Evolutionary conservation across 495 filamentous ascomycete species (phyloP).

Genomic region (Rhypophila decipiens): DNA sequence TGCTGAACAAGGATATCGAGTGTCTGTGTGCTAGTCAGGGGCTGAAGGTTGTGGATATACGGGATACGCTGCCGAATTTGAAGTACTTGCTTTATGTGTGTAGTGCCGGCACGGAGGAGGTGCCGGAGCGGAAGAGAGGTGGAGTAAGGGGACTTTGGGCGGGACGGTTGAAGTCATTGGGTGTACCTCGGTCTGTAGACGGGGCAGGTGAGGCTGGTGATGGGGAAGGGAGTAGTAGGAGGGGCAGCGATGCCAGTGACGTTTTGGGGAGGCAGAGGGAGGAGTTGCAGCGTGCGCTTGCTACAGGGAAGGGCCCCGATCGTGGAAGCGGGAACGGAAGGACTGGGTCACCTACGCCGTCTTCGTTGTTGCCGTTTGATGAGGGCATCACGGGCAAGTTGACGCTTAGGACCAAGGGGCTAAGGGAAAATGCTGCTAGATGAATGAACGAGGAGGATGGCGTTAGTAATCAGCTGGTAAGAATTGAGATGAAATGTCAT

Average conservation of each 20-base stretch:
- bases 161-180: slow-evolving; percentile 26
- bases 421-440: slow-evolving; percentile 38
- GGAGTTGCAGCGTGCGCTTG: slow-evolving; percentile 29
- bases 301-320: not conserved
- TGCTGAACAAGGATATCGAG: slow-evolving; percentile 92
- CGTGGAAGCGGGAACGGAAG: slow-evolving; percentile 1
- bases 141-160: slow-evolving; percentile 62
- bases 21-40: slow-evolving; percentile 68
- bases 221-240: slow-evolving; percentile 30
- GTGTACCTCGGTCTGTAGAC: too few species aligned
- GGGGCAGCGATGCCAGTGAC: slow-evolving; percentile 43
- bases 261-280: slow-evolving; percentile 28
- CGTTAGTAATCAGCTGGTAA: too few species aligned
- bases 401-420: slow-evolving; percentile 39
- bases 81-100: slow-evolving; percentile 88
- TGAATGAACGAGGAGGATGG: too few species aligned
- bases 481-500: too few species aligned
- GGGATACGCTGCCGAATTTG: slow-evolving; percentile 86
- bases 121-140: slow-evolving; percentile 71
- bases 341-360: slow-evolving; percentile 1
- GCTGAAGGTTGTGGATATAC: slow-evolving; percentile 72
- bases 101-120: slow-evolving; percentile 67
- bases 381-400: slow-evolving; percentile 27
- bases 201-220: slow-evolving; percentile 18
- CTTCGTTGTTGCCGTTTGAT: slow-evolving; percentile 31